Base-by-base conservation (phyloP, 306 rosid genomes). In the Casuarina equisetifolia region DNA sequence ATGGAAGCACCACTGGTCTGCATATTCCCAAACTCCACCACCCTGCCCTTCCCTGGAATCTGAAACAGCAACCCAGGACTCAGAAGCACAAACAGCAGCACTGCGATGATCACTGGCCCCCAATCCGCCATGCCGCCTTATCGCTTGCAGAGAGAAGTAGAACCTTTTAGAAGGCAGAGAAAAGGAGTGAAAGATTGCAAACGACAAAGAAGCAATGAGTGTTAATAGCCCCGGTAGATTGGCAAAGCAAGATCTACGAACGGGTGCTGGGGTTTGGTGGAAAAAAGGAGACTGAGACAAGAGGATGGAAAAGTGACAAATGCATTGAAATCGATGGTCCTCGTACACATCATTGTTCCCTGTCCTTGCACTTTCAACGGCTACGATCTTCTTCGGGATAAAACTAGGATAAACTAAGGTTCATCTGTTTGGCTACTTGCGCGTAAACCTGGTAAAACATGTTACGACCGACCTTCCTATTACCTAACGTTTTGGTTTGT, bases 31-130 rank as follows among this genome's bases (percentile, higher is more conserved):
- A 93, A 93, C 84, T 90, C 96, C 3, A 84, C 84, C 1, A 90
- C 36, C 25, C 62, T 82, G 13, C 91, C 96, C 4, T 43, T 51
- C 0, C 63, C 94, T 0, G 97, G 96, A 1, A 91, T 83, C 90
- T 93, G 94, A 88, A 93, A 88, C 57, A 93, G 63, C 5, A 93
- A 82, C 52, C 97, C 97, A 0, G 97, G 97, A 52, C 87, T 89
- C 48, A 93, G 25, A 6, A 90, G 82, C 73, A 88, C 96, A 35
- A 93, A 93, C 64, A 93, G 82, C 50, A 90, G 81, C 85, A 93
- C 96, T 0, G 97, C 97, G 11, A 91, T 73, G 3, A 89, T 45
- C 69, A 93, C 97, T 0, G 96, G 97, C 0, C 97, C 96, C 97
- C 96, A 93, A 70, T 93, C 96, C 5, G 96, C 97, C 97, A 92